Evolutionary conservation across 768 basidiomycete genomes (phyloP).

Genomic region (Leccinum ochraceum): DNA sequence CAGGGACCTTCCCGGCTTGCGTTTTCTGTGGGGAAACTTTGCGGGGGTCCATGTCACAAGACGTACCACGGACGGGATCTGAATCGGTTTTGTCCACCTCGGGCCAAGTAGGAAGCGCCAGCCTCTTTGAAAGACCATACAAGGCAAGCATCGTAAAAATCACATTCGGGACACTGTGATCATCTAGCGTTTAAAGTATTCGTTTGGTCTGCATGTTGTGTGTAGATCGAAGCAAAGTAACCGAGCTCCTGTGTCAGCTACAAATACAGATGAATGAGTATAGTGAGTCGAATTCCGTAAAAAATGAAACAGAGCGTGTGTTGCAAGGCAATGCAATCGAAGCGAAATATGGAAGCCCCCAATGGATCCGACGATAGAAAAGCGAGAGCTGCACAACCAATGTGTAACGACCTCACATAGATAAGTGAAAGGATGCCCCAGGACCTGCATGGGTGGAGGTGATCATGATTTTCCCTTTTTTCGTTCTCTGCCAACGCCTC

Average conservation of each 20-base stretch:
- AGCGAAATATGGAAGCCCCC: slow-evolving; percentile 8
- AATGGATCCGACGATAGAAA: slow-evolving; percentile 19
- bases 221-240: slow-evolving; percentile 26
- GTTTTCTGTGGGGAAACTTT: neutral
- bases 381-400: slow-evolving; percentile 8
- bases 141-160: neutral
- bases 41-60: neutral
- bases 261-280: slow-evolving; percentile 26
- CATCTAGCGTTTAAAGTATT: slow-evolving; percentile 8
- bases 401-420: slow-evolving; percentile 14
- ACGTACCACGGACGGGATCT: neutral
- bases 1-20: neutral
- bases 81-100: neutral
- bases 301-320: neutral
- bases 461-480: slow-evolving; percentile 71
- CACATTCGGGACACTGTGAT: slow-evolving; percentile 1
- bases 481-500: slow-evolving; percentile 78
- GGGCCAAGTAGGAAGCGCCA: neutral
- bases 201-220: slow-evolving; percentile 8
- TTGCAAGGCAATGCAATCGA: slow-evolving; percentile 10
- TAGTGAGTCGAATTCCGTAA: slow-evolving; percentile 13
- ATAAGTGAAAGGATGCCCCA: slow-evolving; percentile 15
- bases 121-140: neutral
- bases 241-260: slow-evolving; percentile 17
- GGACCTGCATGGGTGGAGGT: neutral